Conservation (phyloP, 2,329 filamentous ascomycete species). For the Diaporthe destruens region DNA sequence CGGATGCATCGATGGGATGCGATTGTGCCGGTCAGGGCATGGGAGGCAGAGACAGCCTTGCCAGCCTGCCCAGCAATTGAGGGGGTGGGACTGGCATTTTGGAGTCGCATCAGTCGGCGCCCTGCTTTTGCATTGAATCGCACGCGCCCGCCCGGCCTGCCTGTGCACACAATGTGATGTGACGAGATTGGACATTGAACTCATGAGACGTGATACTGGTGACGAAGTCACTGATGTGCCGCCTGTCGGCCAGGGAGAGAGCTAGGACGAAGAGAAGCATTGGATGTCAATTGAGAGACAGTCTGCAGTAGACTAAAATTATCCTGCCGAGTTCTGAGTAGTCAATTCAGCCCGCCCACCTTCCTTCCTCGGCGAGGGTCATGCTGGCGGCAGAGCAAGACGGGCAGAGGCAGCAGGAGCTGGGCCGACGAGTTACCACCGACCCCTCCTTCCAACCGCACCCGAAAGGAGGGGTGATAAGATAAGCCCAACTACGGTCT, state of each 20-base stretch:
- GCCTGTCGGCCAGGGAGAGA: neutral
- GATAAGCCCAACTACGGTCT: slow-evolving; percentile 34
- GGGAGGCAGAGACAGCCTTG: neutral
- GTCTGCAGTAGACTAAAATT: neutral
- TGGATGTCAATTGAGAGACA: slow-evolving; percentile 1
- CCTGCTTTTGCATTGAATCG: slow-evolving; percentile 14
- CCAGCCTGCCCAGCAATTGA: neutral
- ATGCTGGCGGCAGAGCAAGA: neutral
- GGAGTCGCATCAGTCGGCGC: slow-evolving; percentile 22
- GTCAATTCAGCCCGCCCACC: neutral
- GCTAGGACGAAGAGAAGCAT: slow-evolving; percentile 7
- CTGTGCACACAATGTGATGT: slow-evolving; percentile 1
- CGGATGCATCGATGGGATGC: slow-evolving; percentile 9
- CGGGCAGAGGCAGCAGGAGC: neutral
- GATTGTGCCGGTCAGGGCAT: neutral
- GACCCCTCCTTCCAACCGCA: slow-evolving; percentile 41
- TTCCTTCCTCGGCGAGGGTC: neutral
- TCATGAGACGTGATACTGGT: neutral
- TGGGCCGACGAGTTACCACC: neutral
- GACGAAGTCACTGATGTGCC: neutral
- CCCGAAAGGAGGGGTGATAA: slow-evolving; percentile 42
- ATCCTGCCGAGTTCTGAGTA: neutral
- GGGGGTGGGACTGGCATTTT: neutral
- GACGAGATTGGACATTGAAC: slow-evolving; percentile 10
- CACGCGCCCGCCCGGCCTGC: slow-evolving; percentile 6